These are phyloP conservation scores for Lepidium didymum DNA, from an alignment of 345 rosid species.

Conservation along the genomic window DNA sequence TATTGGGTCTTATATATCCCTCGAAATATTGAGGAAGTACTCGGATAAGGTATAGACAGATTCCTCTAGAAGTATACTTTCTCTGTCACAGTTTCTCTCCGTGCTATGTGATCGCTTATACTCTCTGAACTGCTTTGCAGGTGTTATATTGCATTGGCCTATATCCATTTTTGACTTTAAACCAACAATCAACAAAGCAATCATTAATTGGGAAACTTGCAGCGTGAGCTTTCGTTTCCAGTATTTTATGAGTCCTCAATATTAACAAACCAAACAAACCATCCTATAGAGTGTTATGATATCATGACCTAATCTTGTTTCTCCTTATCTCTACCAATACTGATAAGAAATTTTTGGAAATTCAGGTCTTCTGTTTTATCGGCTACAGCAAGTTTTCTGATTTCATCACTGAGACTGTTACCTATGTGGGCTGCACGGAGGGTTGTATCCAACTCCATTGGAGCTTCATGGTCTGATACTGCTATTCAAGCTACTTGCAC, in stretches of 20 bases:
- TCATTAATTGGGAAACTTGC: constrained; percentile 42
- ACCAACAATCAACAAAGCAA: constrained; percentile 50
- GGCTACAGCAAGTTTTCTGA: constrained; percentile 36
- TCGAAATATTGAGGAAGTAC: constrained; percentile 49
- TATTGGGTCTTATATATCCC: constrained; percentile 65
- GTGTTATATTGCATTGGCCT: constrained; percentile 51
- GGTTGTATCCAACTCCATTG: constrained; percentile 41
- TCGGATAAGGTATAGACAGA: constrained; percentile 44
- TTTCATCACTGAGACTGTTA: constrained; percentile 50
- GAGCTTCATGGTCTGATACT: constrained; percentile 61
- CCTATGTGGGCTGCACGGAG: constrained; percentile 41
- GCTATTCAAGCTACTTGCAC: constrained; percentile 64
- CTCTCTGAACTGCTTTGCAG: constrained; percentile 26
- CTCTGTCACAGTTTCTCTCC: background rate
- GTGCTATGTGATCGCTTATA: background rate
- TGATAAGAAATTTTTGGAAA: constrained; percentile 14
- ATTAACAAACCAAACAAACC: background rate
- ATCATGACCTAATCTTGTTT: background rate
- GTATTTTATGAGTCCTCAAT: background rate
- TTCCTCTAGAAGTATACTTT: background rate
- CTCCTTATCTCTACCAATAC: background rate
- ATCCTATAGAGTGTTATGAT: background rate
- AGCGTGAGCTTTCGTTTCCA: constrained; percentile 35
- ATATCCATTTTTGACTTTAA: constrained; percentile 70
- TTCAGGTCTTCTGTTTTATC: constrained; percentile 64